Base-by-base conservation (phyloP, 306 rosid species). In the Pachyrhizus erosus region DNA sequence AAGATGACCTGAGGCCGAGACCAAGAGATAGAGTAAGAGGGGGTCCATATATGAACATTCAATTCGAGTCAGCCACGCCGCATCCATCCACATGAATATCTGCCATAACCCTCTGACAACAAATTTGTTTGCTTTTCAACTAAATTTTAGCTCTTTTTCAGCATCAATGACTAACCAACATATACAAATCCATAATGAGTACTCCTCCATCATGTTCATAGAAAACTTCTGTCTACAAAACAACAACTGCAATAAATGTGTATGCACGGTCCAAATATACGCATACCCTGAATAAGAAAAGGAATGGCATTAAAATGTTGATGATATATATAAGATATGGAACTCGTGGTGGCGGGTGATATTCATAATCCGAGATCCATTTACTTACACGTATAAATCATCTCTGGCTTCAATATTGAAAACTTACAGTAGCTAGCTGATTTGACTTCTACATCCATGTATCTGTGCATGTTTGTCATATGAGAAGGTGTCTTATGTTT, bases 1-100 rank as follows among this genome's bases (percentile, higher is more conserved):
- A 8, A 37, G 40, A n/a, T n/a, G n/a, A n/a, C n/a, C n/a, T n/a
- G n/a, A n/a, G n/a, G n/a, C n/a, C n/a, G n/a, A n/a, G n/a, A n/a
- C n/a, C n/a, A n/a, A n/a, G n/a, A n/a, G n/a, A n/a, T n/a, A 37
- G 40, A 37, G 5, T 37, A 37, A 37, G 40, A 37, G 1, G 42
- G 42, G 42, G 42, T 37, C 42, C 42, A 37, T 37, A 37, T 37
- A 37, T 37, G 42, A 37, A 37, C 77, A 76, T 37, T 83, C 14
- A 79, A 76, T 37, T 83, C 14, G 81, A 75, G 80, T 79, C 73
- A 84, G 84, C 24, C 84, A 54, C 73, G 77, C 83, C 71, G 65
- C 69, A 24, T 52, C 39, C 27, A 80, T 71, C 80, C 87, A 84
- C 85, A 65, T 87, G 87, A 87, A 42, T 58, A 40, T 73, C 78